phyloP scores from a whole-genome alignment of 768 basidiomycete genomes.

The Tulasnella calospora region DNA sequence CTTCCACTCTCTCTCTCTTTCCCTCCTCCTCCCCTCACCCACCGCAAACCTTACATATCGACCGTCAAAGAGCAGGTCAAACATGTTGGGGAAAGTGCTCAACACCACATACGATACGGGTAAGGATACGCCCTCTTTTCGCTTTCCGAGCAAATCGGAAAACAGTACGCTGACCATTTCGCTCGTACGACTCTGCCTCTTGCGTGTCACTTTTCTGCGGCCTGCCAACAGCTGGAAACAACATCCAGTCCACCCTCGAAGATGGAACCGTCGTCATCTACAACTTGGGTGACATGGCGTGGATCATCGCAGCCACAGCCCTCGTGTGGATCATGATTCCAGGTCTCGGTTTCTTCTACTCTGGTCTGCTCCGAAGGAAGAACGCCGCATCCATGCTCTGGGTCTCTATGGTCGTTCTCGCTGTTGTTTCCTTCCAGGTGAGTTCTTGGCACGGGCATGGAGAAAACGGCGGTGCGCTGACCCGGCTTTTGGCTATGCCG shows the following conservation, averaged over 20 bases:
- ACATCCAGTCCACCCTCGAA: constrained; percentile 37
- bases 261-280: constrained; percentile 38
- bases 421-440: constrained; percentile 61
- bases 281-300: constrained; percentile 63
- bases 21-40: background rate
- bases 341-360: constrained; percentile 84
- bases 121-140: background rate
- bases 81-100: constrained; percentile 17
- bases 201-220: background rate
- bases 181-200: background rate
- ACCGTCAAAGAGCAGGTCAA: background rate
- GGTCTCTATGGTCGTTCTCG: constrained; percentile 68
- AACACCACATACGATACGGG: constrained; percentile 11
- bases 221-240: constrained; percentile 37
- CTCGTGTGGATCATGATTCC: constrained; percentile 84
- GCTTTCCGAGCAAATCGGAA: background rate
- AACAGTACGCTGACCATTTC: constrained; percentile 33
- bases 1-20: background rate
- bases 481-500: background rate
- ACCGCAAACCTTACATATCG: background rate
- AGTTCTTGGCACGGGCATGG: background rate
- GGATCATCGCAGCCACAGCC: constrained; percentile 68
- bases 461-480: background rate
- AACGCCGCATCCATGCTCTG: constrained; percentile 91
- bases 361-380: constrained; percentile 85